These are phyloP conservation scores for Diaporthe nobilis DNA, from an alignment of 2,329 filamentous ascomycete species.

Conservation along the genomic window DNA sequence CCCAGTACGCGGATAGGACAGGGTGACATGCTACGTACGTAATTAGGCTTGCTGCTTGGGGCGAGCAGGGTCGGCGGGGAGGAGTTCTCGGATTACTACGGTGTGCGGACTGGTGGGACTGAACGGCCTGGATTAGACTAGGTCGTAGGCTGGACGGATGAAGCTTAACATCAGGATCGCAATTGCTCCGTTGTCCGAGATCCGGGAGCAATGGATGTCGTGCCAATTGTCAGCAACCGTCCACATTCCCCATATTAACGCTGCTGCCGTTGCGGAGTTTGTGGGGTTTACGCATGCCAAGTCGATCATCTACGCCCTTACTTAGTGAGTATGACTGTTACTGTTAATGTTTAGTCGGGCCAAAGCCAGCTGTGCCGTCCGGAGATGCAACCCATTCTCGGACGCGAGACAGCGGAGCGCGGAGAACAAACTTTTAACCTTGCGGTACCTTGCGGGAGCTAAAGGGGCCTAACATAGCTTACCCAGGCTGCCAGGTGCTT, in stretches of 20 bases:
- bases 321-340: background rate
- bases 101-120: background rate
- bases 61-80: too few species aligned
- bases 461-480: background rate
- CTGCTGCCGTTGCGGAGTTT: conserved; percentile 13
- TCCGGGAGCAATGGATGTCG: background rate
- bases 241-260: background rate
- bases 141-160: background rate
- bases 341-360: background rate
- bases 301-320: background rate
- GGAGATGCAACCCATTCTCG: background rate
- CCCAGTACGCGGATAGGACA: background rate
- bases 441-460: conserved; percentile 24
- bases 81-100: background rate
- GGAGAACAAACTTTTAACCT: background rate
- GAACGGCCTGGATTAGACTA: background rate
- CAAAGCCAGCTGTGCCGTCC: background rate
- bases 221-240: conserved; percentile 11
- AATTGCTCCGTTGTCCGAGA: conserved; percentile 33
- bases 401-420: conserved; percentile 8
- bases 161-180: background rate
- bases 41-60: background rate
- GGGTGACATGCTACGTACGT: conserved; percentile 21
- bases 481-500: background rate
- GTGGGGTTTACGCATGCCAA: conserved; percentile 8